Conservation (phyloP, 2,329 filamentous ascomycete species). For the Sarocladium brachiariae region DNA sequence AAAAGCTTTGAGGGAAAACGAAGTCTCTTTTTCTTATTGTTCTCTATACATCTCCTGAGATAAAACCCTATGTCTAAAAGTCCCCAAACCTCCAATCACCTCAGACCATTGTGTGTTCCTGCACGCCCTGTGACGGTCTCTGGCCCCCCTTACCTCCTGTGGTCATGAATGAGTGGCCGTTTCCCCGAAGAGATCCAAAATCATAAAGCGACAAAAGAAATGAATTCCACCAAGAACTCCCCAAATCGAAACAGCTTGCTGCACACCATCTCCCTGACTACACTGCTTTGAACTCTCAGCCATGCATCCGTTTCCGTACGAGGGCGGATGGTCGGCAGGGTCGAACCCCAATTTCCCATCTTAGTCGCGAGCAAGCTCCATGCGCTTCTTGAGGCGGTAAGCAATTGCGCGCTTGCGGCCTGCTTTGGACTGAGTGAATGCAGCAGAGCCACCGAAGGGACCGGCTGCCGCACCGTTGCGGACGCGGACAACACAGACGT, state of each 20-base stretch:
- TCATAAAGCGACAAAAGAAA: constrained; percentile 6
- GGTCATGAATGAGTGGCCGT: constrained; percentile 6
- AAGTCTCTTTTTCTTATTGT: constrained; percentile 7
- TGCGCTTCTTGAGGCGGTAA: constrained; percentile 37
- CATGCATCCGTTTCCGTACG: too few species aligned
- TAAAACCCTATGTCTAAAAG: constrained; percentile 1
- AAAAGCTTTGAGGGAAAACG: neutral
- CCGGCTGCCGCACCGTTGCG: constrained; percentile 56
- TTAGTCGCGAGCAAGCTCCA: constrained; percentile 22
- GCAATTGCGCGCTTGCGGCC: constrained; percentile 56
- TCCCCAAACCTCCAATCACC: neutral
- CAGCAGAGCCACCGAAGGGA: constrained; percentile 60
- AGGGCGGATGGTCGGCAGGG: neutral
- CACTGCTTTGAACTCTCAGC: too few species aligned
- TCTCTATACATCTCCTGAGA: neutral
- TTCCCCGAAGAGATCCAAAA: neutral
- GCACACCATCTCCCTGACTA: neutral
- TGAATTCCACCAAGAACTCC: constrained; percentile 5
- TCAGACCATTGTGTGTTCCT: constrained; percentile 4
- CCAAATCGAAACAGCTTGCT: neutral
- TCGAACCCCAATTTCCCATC: neutral
- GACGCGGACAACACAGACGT: constrained; percentile 60
- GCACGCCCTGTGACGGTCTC: neutral
- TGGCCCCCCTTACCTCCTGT: neutral
- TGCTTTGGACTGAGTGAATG: constrained; percentile 54